Base-by-base conservation (phyloP, 257 asterid genomes). In the Avicennia marina region DNA sequence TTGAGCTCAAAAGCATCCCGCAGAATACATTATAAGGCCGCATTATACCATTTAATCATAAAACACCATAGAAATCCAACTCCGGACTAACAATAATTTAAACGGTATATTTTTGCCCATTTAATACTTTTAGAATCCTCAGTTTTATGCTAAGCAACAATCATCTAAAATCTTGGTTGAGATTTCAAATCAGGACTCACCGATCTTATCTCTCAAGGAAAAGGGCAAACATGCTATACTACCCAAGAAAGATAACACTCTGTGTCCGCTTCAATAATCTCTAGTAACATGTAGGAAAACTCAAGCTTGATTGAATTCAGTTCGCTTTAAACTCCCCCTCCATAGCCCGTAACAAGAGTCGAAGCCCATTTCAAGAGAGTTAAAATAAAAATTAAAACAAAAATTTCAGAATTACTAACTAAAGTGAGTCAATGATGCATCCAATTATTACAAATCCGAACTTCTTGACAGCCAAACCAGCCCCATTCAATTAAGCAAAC, bases 381-480 rank as follows among this genome's bases (percentile, higher is more conserved):
- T 8, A 29, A 41, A 19, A 60, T 33, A 24, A 21, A 48, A 12
- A 48, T 21, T 1, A 5, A 48, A 36, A 36, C 55, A 20, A 40
- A 3, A 57, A 51, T 61, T 46, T 39, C 33, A 29, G 49, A 62
- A 31, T 51, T 19, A 13, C 11, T 39, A 36, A 51, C 58, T 38
- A 60, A 58, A 72, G 17, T 57, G 51, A 54, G 67, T 20, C 22
- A 42, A 70, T 19, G 13, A 33, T 54, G 33, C 69, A 56, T 50
- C 53, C 16, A 59, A 52, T 19, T 2, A 4, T 32, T 36, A 33
- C 64, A 74, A 72, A 75, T 71, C 73, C 31, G 60, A 58, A 48
- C 72, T 59, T 60, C 36, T 27, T 40, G 19, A 38, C 43, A 60
- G 46, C 27, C 62, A 43, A 53, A 58, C 24, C 51, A 53, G 26